phyloP scores from a whole-genome alignment of 1,284 basidiomycete species.

The Thecaphora thlaspeos region DNA sequence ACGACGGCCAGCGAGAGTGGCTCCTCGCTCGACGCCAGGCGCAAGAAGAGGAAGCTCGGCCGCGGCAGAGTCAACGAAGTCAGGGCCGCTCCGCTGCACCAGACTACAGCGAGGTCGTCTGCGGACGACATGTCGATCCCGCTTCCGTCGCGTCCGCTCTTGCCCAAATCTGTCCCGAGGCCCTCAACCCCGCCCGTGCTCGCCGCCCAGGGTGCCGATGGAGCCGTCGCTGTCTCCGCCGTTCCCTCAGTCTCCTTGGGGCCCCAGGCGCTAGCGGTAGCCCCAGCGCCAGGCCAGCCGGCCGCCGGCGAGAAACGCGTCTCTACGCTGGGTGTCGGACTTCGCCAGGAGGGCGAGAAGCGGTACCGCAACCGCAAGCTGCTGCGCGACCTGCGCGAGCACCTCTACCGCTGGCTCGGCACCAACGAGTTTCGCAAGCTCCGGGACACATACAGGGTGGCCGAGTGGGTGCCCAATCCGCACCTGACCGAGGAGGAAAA shows the following conservation, averaged over 20 bases:
- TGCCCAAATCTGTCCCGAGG: slow-evolving; percentile 1
- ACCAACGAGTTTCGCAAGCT: slow-evolving; percentile 44
- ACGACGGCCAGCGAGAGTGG: no score
- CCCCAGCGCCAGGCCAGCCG: no score
- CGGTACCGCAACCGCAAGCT: slow-evolving; percentile 43
- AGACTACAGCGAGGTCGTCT: slow-evolving; percentile 2
- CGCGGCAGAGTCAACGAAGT: slow-evolving; percentile 6
- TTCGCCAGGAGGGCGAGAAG: slow-evolving; percentile 38
- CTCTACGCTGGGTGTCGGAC: slow-evolving; percentile 33
- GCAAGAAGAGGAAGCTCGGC: slow-evolving; percentile 31
- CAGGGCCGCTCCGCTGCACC: slow-evolving; percentile 3
- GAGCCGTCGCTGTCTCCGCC: slow-evolving; percentile 5
- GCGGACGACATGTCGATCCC: slow-evolving; percentile 2
- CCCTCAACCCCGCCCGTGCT: slow-evolving; percentile 2
- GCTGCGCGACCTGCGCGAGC: slow-evolving; percentile 35
- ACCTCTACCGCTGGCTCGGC: slow-evolving; percentile 41
- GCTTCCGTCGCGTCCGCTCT: slow-evolving; percentile 2
- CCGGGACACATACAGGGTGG: slow-evolving; percentile 32
- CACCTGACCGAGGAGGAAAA: slow-evolving; percentile 26
- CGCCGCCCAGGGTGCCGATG: slow-evolving; percentile 3
- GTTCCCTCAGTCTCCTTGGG: no score
- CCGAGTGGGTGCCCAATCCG: slow-evolving; percentile 38
- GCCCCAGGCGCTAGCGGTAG: no score
- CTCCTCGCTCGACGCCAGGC: slow-evolving; percentile 17
- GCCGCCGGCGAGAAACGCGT: slow-evolving; percentile 17